phyloP scores from a whole-genome alignment of 2,329 filamentous ascomycete genomes.

The Alternaria ethzedia region DNA sequence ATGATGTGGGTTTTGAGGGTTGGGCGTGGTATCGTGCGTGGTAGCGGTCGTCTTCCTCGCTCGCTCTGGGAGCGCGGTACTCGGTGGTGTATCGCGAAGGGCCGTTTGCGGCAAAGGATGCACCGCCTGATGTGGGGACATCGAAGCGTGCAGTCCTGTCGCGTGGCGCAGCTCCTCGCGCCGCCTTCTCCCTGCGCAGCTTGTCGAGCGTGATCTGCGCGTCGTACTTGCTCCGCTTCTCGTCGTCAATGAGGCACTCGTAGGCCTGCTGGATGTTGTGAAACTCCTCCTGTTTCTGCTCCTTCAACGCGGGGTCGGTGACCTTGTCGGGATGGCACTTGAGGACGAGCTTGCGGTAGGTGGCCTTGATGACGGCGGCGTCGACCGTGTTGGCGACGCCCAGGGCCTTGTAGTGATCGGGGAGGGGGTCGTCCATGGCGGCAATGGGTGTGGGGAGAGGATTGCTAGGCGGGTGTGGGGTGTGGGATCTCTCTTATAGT shows the following conservation, averaged over 20 bases:
- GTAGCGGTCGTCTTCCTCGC: constrained; percentile 46
- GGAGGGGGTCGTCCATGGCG: constrained; percentile 58
- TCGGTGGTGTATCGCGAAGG: constrained; percentile 40
- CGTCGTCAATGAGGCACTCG: constrained; percentile 83
- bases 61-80: constrained; percentile 36
- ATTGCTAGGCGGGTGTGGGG: constrained; percentile 3
- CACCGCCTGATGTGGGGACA: constrained; percentile 35
- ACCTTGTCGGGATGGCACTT: constrained; percentile 94
- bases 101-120: constrained; percentile 25
- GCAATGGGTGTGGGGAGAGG: constrained; percentile 38
- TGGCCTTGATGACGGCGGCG: constrained; percentile 73
- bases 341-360: constrained; percentile 84
- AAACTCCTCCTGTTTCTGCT: constrained; percentile 83
- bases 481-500: constrained; percentile 20
- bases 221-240: constrained; percentile 76
- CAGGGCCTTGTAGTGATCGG: constrained; percentile 81
- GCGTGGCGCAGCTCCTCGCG: constrained; percentile 28
- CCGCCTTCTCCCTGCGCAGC: constrained; percentile 64
- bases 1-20: constrained; percentile 35
- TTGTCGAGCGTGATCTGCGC: constrained; percentile 72
- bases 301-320: constrained; percentile 76
- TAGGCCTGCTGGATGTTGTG: constrained; percentile 93
- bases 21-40: constrained; percentile 48
- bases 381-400: constrained; percentile 76
- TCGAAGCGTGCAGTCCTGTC: constrained; percentile 47